Percentiles rank a stretch among this genome's conserved stretches.
phyloP scores from a whole-genome alignment of 108 stramenopile species.

The Aurantiochytrium sp. region DNA sequence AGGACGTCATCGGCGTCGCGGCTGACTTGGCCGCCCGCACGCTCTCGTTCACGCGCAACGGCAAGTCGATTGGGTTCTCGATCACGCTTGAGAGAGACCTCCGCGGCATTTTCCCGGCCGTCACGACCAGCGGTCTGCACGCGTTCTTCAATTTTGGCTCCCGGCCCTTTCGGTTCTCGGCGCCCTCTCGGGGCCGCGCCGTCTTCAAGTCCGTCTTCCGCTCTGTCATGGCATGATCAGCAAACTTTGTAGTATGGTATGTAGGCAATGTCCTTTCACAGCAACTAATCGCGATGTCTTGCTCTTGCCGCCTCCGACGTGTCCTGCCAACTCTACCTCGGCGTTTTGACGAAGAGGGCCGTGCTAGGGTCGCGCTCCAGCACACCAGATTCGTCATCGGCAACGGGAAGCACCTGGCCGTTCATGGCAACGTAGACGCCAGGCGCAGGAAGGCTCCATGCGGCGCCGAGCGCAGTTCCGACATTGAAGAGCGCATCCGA shows the following conservation, averaged over 20 bases:
- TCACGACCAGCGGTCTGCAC: neutral
- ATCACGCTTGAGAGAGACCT: neutral
- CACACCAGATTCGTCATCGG: neutral
- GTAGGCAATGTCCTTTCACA: no score
- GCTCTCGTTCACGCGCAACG: neutral
- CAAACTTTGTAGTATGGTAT: no score
- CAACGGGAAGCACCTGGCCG: neutral
- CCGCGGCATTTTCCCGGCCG: neutral
- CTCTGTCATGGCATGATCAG: no score
- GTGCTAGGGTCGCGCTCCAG: neutral
- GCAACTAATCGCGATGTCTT: no score
- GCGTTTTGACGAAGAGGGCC: neutral
- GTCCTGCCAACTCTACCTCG: no score
- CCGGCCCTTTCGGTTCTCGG: neutral
- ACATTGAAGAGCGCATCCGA: neutral
- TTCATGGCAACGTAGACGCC: constrained; percentile 16
- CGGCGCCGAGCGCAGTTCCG: neutral
- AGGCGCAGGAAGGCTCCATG: neutral
- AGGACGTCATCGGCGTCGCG: constrained; percentile 19
- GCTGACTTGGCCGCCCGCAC: neutral
- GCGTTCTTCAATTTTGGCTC: constrained; percentile 7
- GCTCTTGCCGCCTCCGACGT: no score
- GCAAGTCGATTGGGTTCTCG: neutral
- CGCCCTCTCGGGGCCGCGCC: neutral
- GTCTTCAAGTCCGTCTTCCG: neutral